Percentiles rank a stretch among this genome's conserved stretches.
Conservation (phyloP, 2,329 filamentous ascomycete species). For the Penicillium carneum region DNA sequence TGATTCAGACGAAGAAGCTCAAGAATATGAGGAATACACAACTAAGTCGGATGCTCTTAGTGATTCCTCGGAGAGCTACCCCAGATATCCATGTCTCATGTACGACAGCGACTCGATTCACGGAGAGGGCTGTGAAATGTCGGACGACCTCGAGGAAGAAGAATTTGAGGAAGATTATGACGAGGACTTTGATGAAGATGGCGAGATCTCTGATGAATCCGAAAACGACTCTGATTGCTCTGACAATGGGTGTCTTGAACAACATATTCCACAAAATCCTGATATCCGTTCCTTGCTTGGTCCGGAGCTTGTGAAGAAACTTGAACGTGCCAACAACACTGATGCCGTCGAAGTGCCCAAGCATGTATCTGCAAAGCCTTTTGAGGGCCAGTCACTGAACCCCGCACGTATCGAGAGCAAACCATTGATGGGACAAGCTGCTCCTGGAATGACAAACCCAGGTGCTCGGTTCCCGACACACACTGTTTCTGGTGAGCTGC, state of each 20-base stretch:
- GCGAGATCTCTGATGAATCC: slow-evolving; percentile 23
- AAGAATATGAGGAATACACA: neutral
- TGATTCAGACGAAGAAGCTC: slow-evolving; percentile 12
- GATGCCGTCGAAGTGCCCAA: slow-evolving; percentile 13
- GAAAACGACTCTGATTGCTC: slow-evolving; percentile 3
- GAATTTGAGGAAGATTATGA: slow-evolving; percentile 13
- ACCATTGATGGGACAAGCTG: neutral
- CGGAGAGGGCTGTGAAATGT: neutral
- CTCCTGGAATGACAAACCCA: slow-evolving; percentile 9
- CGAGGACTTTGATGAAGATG: slow-evolving; percentile 18
- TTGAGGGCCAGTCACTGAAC: neutral
- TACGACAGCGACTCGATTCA: neutral
- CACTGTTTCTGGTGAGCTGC: slow-evolving; percentile 3
- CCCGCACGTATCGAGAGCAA: neutral
- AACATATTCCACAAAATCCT: neutral
- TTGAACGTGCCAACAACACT: neutral
- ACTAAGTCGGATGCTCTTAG: neutral
- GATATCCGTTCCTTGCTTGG: neutral
- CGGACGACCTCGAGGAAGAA: neutral
- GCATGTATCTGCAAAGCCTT: neutral
- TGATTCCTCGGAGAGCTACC: neutral
- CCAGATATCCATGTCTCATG: neutral
- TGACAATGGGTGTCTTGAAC: neutral
- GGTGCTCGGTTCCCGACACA: slow-evolving; percentile 12
- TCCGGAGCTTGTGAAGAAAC: neutral